Conservation (phyloP, 148 eudicot genomes). For the Rhododendron williamsianum region DNA sequence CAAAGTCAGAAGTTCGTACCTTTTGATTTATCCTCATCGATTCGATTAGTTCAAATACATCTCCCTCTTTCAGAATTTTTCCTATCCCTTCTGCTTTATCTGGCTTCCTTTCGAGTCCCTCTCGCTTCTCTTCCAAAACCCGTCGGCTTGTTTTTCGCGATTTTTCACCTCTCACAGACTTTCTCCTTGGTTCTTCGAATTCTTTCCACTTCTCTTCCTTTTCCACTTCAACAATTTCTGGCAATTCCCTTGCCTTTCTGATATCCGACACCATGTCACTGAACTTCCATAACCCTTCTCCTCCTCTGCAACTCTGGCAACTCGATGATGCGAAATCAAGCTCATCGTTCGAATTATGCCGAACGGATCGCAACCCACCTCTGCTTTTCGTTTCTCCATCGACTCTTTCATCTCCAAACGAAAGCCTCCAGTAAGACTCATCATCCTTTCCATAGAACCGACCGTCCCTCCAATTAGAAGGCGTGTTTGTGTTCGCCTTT, state of each 20-base stretch:
- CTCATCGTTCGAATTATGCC: conserved; percentile 32
- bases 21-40: conserved; percentile 1
- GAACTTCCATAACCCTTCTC: conserved; percentile 14
- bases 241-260: conserved; percentile 17
- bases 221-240: background rate
- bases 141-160: conserved; percentile 15
- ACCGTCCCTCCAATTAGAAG: conserved; percentile 23
- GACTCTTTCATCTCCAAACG: conserved; percentile 22
- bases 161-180: conserved; percentile 20
- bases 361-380: conserved; percentile 11
- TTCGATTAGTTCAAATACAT: conserved; percentile 10
- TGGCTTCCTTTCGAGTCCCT: conserved; percentile 24
- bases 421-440: conserved; percentile 47
- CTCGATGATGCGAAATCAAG: conserved; percentile 2
- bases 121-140: conserved; percentile 24
- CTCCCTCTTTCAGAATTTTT: conserved; percentile 21
- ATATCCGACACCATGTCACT: conserved; percentile 11
- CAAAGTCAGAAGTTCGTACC: background rate
- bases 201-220: background rate
- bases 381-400: conserved; percentile 2
- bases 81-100: conserved; percentile 22
- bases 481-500: conserved; percentile 10
- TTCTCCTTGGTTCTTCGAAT: conserved; percentile 3
- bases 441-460: conserved; percentile 33
- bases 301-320: conserved; percentile 15